phyloP scores from a whole-genome alignment of 73 alveolate species.

The Blepharisma japonicum region DNA sequence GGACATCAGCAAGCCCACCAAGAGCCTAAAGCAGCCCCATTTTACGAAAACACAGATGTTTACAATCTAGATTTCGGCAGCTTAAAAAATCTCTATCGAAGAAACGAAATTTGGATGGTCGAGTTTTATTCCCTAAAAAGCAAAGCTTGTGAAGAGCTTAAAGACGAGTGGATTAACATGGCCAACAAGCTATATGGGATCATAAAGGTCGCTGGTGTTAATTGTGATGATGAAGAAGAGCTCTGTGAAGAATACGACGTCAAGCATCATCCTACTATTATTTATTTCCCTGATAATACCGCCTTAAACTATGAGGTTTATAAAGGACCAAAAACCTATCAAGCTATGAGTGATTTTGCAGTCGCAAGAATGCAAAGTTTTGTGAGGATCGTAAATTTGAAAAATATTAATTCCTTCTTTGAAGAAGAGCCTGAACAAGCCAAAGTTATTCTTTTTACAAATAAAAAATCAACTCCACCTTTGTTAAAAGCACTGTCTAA shows the following conservation, averaged over 20 bases:
- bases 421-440: slow-evolving; percentile 64
- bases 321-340: slow-evolving; percentile 71
- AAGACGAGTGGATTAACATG: slow-evolving; percentile 71
- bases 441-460: slow-evolving; percentile 88
- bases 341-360: slow-evolving; percentile 79
- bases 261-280: slow-evolving; percentile 70
- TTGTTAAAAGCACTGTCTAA: slow-evolving; percentile 88
- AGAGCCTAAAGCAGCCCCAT: slow-evolving; percentile 62
- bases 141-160: slow-evolving; percentile 54
- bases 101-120: slow-evolving; percentile 94
- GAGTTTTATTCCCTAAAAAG: slow-evolving; percentile 77
- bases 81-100: slow-evolving; percentile 76
- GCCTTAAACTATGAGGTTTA: slow-evolving; percentile 73
- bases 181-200: slow-evolving; percentile 95
- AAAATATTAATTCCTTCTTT: slow-evolving; percentile 83
- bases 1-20: slow-evolving; percentile 61
- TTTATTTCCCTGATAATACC: slow-evolving; percentile 82
- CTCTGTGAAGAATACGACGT: slow-evolving; percentile 96
- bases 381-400: slow-evolving; percentile 85
- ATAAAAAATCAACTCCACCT: slow-evolving; percentile 93
- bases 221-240: slow-evolving; percentile 95
- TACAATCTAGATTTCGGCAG: slow-evolving; percentile 73
- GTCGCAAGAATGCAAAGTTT: slow-evolving; percentile 83
- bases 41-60: slow-evolving; percentile 88
- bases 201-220: slow-evolving; percentile 91